Base-by-base conservation (phyloP, 78 protist genomes). In the Neovahlkampfia damariscottae region DNA sequence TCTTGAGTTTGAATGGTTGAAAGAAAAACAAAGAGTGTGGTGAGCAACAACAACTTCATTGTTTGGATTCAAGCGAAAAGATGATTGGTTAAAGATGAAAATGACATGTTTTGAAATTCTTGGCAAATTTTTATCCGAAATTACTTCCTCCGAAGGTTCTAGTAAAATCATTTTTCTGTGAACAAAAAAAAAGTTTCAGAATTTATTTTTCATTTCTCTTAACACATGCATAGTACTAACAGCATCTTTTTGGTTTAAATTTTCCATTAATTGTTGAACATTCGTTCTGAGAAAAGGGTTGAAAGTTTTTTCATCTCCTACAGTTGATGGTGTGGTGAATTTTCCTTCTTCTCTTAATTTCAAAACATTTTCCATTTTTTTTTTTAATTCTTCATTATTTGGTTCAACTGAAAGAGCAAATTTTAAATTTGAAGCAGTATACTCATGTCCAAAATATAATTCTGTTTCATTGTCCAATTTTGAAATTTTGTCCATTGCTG, bases 401-500 rank as follows among this genome's bases (percentile, higher is more conserved):
- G 86, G 84, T 27, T 86, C 91, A 6, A 87, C 36, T 7, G 81
- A 29, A 28, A 19, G 30, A 0, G 91, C 94, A 84, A 90, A 90
- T 27, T 50, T 2, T 71, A 90, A 70, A 82, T 86, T 86, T 40
- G 68, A 72, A 30, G 71, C 38, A 2, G 94, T 82, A 72, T 90
- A 90, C 82, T 90, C 94, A 76, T 90, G 94, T 6, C 94, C 94
- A 31, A 68, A 59, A 28, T 75, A 87, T 9, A 90, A 84, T 0
- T 30, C 27, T 2, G 94, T 90, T 10, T 36, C 40, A 2, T 71
- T 74, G 0, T 84, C 86, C 67, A 90, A 40, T 74, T 30, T n/a
- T 2, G 75, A 82, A 5, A 77, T 35, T 30, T 36, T 38, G 32
- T 77, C 35, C 3, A 83, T 35, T 37, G 85, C 82, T 40, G 41